phyloP scores from a whole-genome alignment of 2,329 filamentous ascomycete species.

The Anisogramma anomala region DNA sequence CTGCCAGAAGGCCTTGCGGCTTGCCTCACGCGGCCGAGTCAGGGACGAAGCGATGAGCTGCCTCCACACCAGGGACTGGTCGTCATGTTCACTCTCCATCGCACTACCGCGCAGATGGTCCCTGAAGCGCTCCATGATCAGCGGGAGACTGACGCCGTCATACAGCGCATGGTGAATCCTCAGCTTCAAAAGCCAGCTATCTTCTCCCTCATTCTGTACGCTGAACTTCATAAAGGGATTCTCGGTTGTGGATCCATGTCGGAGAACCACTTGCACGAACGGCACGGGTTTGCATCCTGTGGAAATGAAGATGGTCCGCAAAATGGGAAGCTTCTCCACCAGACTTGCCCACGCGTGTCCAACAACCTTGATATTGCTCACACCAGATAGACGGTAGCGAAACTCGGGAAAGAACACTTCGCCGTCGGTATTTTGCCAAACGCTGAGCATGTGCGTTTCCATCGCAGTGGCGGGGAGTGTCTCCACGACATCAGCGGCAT shows the following conservation, averaged over 20 bases:
- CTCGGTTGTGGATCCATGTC: not conserved
- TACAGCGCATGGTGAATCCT: slow-evolving; percentile 79
- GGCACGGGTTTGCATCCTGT: slow-evolving; percentile 36
- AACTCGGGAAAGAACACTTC: slow-evolving; percentile 66
- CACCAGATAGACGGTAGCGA: slow-evolving; percentile 39
- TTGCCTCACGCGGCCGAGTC: slow-evolving; percentile 4
- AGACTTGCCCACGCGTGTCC: slow-evolving; percentile 50
- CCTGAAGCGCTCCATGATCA: slow-evolving; percentile 39
- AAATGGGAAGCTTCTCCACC: slow-evolving; percentile 43
- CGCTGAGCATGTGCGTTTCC: slow-evolving; percentile 68
- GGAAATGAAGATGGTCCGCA: slow-evolving; percentile 56
- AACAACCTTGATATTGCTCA: slow-evolving; percentile 30
- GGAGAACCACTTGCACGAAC: slow-evolving; percentile 51
- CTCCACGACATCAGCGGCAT: slow-evolving; percentile 35
- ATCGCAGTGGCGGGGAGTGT: slow-evolving; percentile 62
- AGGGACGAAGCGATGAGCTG: slow-evolving; percentile 14
- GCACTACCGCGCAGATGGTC: slow-evolving; percentile 14
- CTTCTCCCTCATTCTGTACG: slow-evolving; percentile 11
- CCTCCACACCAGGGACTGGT: slow-evolving; percentile 19
- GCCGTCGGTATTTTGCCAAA: slow-evolving; percentile 59
- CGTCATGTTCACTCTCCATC: too few species aligned
- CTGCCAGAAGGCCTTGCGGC: slow-evolving; percentile 30
- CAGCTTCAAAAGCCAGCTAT: slow-evolving; percentile 32
- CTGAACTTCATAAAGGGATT: slow-evolving; percentile 18
- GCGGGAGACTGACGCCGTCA: slow-evolving; percentile 67